Conservation (phyloP, 2,329 filamentous ascomycete genomes). For the Apiospora rasikravindrae region DNA sequence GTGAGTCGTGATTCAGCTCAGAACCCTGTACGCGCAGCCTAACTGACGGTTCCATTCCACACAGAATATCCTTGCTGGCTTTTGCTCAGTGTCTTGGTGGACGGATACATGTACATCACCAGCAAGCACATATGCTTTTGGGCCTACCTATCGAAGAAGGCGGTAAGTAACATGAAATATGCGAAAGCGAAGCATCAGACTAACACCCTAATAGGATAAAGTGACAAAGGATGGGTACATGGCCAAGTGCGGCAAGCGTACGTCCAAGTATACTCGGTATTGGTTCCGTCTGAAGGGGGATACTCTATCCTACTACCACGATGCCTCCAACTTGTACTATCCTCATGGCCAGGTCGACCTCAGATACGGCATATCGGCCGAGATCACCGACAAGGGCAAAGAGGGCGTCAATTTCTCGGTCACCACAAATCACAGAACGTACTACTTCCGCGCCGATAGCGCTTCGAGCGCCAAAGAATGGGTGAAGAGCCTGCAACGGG, state of each 20-base stretch:
- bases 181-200: constrained; percentile 4
- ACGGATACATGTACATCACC: constrained; percentile 97
- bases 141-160: constrained; percentile 93
- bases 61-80: constrained; percentile 92
- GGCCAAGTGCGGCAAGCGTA: constrained; percentile 85
- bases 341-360: constrained; percentile 91
- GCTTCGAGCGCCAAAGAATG: constrained; percentile 89
- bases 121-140: constrained; percentile 95
- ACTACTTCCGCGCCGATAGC: constrained; percentile 89
- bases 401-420: constrained; percentile 80
- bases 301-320: constrained; percentile 86
- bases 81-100: constrained; percentile 86
- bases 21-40: neutral
- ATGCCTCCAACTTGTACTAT: constrained; percentile 87
- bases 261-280: constrained; percentile 85
- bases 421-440: constrained; percentile 80
- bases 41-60: neutral
- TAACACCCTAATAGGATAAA: constrained; percentile 58
- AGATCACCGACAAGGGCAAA: constrained; percentile 75
- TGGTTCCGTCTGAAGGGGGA: constrained; percentile 95
- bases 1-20: constrained; percentile 44
- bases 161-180: constrained; percentile 55
- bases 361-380: constrained; percentile 88
- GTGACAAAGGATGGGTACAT: constrained; percentile 87
- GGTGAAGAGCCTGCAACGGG: constrained; percentile 91